These are phyloP conservation scores for Acer campestre DNA, from an alignment of 345 rosid genomes.

Conservation along the genomic window DNA sequence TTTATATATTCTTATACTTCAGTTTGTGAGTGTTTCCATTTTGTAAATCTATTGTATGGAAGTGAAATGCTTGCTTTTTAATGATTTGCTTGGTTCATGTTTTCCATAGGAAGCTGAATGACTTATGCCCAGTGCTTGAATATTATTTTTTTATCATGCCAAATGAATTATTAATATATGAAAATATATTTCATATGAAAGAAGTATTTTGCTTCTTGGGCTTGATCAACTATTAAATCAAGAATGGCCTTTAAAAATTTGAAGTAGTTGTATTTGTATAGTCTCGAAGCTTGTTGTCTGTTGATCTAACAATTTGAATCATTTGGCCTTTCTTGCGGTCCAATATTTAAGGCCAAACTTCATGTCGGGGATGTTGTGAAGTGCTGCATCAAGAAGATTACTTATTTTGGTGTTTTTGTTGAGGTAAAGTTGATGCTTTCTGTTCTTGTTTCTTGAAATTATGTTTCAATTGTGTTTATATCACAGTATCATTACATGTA, in stretches of 20 bases:
- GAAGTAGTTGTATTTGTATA: constrained; percentile 3
- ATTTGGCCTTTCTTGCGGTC: constrained; percentile 16
- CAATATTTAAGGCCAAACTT: constrained; percentile 71
- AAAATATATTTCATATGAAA: constrained; percentile 1
- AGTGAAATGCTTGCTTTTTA: neutral
- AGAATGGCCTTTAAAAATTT: neutral
- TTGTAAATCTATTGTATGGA: neutral
- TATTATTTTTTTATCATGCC: neutral
- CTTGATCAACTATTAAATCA: constrained; percentile 9
- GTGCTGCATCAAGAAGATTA: constrained; percentile 83
- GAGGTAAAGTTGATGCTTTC: constrained; percentile 52
- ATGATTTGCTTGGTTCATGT: neutral
- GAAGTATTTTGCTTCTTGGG: neutral
- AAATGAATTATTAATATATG: neutral
- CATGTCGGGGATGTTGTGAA: constrained; percentile 88
- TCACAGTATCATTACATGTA: neutral
- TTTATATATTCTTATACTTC: neutral
- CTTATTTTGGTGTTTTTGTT: constrained; percentile 90
- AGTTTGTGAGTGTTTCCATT: neutral
- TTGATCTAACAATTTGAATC: constrained; percentile 10
- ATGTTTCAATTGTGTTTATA: neutral
- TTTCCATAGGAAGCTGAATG: neutral
- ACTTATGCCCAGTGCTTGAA: neutral
- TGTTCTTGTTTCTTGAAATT: neutral
- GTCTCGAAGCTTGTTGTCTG: constrained; percentile 3